Evolutionary conservation across 1,139 yeast genomes (phyloP), one percentile per base, ranked within the genome.

Genomic region (Pichia sp.): DNA sequence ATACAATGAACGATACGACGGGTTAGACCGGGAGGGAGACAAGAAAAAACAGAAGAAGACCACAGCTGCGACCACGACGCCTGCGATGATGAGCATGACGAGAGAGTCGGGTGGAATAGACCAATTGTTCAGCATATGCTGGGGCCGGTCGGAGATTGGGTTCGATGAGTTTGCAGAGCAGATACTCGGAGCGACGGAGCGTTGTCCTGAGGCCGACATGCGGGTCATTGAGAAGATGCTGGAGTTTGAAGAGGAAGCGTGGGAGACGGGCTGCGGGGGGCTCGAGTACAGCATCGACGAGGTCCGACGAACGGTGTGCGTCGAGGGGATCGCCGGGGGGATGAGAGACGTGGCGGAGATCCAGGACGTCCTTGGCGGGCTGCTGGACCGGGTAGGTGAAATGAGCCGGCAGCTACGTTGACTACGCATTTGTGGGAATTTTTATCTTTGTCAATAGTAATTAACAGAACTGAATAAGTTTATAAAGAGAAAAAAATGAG

Each of bases 141-240:
- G 46, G 51, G 49, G 51, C 15, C n/a, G 38, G n/a, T n/a, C 13
- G 13, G 13, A 38, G n/a, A 23, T 49, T 6, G 40, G 46, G 8
- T 52, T 49, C 26, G 49, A 49, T 8, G 52, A 49, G 30, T 16
- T 52, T 44, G 30, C 10, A 10, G 31, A 42, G 13, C 4, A 11
- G 29, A 8, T 42, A n/a, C n/a, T 42, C 13, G 40, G 40, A 13
- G 7, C 15, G 13, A 36, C 34, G 11, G 15, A 11, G 15, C 15
- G 15, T 11, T 13, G 40, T 19, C 23, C 23, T 19, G 40, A 15
- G 40, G n/a, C 8, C 34, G 40, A 36, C 4, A 13, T 36, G 15
- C 15, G 7, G 6, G 15, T 36, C 15, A 36, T 36, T 13, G 40
- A 36, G 40, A 36, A 13, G 40, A 36, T 36, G 15, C 40, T 36